phyloP scores from a whole-genome alignment of 1,284 basidiomycete species.

The Microbotryum silenes-acaulis region DNA sequence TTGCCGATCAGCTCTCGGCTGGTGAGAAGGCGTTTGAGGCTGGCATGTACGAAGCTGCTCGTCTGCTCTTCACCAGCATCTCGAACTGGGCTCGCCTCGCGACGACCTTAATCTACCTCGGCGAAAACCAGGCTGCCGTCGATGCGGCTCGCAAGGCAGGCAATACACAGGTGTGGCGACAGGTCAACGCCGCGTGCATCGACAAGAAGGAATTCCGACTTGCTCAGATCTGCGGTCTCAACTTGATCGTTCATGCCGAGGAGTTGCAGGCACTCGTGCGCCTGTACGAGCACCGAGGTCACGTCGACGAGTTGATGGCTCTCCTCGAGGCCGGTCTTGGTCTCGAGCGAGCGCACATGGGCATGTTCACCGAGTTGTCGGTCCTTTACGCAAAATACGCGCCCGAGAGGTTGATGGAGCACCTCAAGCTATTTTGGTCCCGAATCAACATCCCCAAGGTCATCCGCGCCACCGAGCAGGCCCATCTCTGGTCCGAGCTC shows the following conservation, averaged over 20 bases:
- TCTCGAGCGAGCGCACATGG: constrained; percentile 87
- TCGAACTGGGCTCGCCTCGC: constrained; percentile 98
- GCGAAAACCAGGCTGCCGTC: constrained; percentile 95
- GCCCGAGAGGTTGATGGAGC: constrained; percentile 98
- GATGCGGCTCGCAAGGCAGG: constrained; percentile 98
- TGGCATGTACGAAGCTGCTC: constrained; percentile 93
- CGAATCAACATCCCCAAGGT: constrained; percentile 66
- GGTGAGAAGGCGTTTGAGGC: constrained; percentile 99
- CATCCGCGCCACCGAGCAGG: constrained; percentile 87
- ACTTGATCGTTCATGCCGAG: constrained; percentile 59
- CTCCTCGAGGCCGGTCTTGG: constrained; percentile 91
- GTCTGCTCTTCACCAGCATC: constrained; percentile 90
- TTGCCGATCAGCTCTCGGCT: constrained; percentile 62
- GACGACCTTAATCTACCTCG: constrained; percentile 95
- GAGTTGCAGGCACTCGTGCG: constrained; percentile 74
- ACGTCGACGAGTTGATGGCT: constrained; percentile 88
- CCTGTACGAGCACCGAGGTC: constrained; percentile 82
- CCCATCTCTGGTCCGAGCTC: constrained; percentile 97
- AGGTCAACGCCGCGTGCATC: constrained; percentile 96
- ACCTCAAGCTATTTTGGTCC: constrained; percentile 93
- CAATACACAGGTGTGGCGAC: constrained; percentile 99
- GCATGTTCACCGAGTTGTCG: constrained; percentile 82
- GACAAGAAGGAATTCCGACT: constrained; percentile 95
- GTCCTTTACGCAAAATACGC: constrained; percentile 93
- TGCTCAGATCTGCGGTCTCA: constrained; percentile 96